Conservation (phyloP, 2,329 filamentous ascomycete genomes). For the Phoma sp. region DNA sequence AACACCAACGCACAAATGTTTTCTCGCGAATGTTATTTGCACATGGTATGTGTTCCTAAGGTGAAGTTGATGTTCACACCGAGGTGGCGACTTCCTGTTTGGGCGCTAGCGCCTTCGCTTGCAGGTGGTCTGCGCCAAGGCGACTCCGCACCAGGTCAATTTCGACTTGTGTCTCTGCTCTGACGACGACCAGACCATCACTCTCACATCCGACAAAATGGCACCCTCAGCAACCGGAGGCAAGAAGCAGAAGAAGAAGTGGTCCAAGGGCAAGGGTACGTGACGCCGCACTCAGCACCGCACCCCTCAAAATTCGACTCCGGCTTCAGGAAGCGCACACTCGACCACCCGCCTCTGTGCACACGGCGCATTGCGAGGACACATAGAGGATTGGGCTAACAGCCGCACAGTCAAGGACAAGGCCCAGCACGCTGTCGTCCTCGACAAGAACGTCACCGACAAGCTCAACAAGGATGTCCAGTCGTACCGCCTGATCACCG, state of each 20-base stretch:
- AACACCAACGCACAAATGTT: too few species aligned
- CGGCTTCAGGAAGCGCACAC: not conserved
- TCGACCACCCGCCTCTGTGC: constrained; percentile 5
- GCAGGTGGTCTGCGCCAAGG: constrained; percentile 1
- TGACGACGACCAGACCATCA: constrained; percentile 11
- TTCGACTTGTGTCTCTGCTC: constrained; percentile 2
- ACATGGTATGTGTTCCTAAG: not conserved
- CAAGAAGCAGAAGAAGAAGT: constrained; percentile 87
- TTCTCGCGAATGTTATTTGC: not conserved
- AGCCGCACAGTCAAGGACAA: constrained; percentile 93
- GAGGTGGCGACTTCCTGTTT: not conserved
- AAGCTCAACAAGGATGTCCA: constrained; percentile 99
- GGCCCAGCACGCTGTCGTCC: constrained; percentile 98
- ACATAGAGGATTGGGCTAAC: constrained; percentile 35
- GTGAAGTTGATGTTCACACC: constrained; percentile 1
- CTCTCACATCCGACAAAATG: constrained; percentile 21
- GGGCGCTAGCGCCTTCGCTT: constrained; percentile 12
- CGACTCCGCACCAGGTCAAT: constrained; percentile 10
- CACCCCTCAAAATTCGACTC: too few species aligned
- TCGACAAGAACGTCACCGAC: constrained; percentile 97
- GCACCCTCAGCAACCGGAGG: constrained; percentile 68
- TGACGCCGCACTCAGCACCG: constrained; percentile 34
- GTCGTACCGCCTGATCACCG: constrained; percentile 99
- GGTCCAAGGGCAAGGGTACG: constrained; percentile 69
- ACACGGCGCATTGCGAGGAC: not conserved